Conservation (phyloP, 495 filamentous ascomycete species). For the Ascobolus immersus region DNA sequence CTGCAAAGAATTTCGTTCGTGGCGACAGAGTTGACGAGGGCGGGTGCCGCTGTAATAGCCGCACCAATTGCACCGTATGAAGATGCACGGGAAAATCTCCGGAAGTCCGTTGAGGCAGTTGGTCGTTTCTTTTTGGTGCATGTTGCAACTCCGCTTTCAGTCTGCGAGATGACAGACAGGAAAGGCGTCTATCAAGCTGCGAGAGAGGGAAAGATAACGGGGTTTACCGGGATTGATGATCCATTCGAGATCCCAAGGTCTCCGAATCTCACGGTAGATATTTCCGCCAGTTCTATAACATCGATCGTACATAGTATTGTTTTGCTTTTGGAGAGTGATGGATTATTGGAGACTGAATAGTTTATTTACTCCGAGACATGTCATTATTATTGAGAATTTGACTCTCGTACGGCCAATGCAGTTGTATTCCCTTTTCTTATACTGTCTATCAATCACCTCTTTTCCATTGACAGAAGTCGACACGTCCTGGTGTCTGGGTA, state of each 20-base stretch:
- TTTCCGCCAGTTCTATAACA: slow-evolving; percentile 62
- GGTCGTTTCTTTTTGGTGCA: slow-evolving; percentile 87
- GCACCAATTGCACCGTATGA: slow-evolving; percentile 95
- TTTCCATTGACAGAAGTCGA: too few species aligned
- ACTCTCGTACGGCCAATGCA: too few species aligned
- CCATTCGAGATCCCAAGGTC: slow-evolving; percentile 74
- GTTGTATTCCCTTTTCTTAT: too few species aligned
- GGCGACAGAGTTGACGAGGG: slow-evolving; percentile 71
- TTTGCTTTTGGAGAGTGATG: slow-evolving; percentile 66
- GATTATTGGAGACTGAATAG: too few species aligned
- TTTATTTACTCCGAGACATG: too few species aligned
- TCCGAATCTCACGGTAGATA: slow-evolving; percentile 61
- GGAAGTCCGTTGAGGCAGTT: slow-evolving; percentile 61
- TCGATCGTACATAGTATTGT: slow-evolving; percentile 94
- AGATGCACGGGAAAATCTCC: slow-evolving; percentile 41
- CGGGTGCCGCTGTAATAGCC: slow-evolving; percentile 85
- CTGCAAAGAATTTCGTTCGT: slow-evolving; percentile 93
- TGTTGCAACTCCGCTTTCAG: slow-evolving; percentile 74
- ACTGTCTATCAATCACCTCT: too few species aligned
- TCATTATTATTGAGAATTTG: too few species aligned
- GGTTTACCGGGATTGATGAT: slow-evolving; percentile 95
- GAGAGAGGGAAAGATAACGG: slow-evolving; percentile 77
- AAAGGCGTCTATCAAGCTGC: slow-evolving; percentile 70
- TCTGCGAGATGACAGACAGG: slow-evolving; percentile 88
- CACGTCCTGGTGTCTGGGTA: too few species aligned